Conservation (phyloP, 1,139 yeast genomes). For the Blastobotrys ciferrii region DNA sequence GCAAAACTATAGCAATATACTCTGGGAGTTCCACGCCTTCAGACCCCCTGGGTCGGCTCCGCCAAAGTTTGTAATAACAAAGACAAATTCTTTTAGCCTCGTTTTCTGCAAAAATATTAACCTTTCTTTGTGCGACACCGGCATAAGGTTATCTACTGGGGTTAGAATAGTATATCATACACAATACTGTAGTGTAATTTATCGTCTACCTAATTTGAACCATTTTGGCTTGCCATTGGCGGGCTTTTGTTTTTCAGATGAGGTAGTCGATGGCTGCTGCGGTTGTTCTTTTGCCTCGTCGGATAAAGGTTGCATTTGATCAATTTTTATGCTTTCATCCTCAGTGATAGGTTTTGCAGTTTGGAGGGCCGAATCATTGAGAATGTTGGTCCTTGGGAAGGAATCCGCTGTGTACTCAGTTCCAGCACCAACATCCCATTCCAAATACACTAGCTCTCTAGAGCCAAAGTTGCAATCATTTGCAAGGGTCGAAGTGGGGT, state of each 20-base stretch:
- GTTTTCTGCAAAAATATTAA: too few species aligned
- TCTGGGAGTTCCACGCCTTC: too few species aligned
- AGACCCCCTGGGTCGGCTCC: too few species aligned
- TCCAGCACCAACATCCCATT: slow-evolving; percentile 29
- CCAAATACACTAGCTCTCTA: slow-evolving; percentile 32
- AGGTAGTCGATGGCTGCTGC: background rate
- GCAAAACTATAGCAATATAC: background rate
- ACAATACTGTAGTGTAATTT: slow-evolving; percentile 1
- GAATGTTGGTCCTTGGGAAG: slow-evolving; percentile 16
- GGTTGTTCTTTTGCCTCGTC: background rate
- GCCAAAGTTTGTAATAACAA: too few species aligned
- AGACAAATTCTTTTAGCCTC: too few species aligned
- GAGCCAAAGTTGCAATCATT: slow-evolving; percentile 31
- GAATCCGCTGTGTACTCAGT: background rate
- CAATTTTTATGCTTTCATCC: slow-evolving; percentile 28
- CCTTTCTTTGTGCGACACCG: too few species aligned
- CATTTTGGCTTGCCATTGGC: slow-evolving; percentile 24
- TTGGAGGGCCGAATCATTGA: slow-evolving; percentile 21
- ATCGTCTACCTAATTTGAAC: slow-evolving; percentile 26
- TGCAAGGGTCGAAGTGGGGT: slow-evolving; percentile 22
- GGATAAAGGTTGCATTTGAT: slow-evolving; percentile 16
- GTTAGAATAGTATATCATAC: too few species aligned
- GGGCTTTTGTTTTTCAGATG: slow-evolving; percentile 2
- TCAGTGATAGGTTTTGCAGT: slow-evolving; percentile 29
- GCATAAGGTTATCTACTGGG: too few species aligned